Base-by-base conservation (phyloP, 768 basidiomycete genomes). In the Trichaptum fuscoviolaceum region DNA sequence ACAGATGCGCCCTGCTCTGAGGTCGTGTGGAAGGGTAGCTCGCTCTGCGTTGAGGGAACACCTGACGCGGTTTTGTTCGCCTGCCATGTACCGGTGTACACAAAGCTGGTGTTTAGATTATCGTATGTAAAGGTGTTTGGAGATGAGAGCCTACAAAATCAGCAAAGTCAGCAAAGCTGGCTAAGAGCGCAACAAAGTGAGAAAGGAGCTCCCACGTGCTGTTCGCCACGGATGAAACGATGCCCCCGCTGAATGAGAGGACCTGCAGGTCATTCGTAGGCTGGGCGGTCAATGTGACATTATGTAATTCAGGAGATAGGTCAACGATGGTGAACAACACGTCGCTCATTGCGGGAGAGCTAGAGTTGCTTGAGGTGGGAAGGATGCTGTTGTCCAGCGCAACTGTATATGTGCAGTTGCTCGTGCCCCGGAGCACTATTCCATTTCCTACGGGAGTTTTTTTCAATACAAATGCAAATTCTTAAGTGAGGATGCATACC, bases 51-150 rank as follows among this genome's bases (percentile, higher is more conserved):
- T 12, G 42, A 52, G 24, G 69, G 69, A 18, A 69, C 27, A n/a
- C 69, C 25, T 17, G 24, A 1, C 26, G 69, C 65, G 23, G 57
- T 69, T 20, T 52, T 52, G 27, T 27, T 58, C 17, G 36, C n/a
- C 23, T 34, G 23, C 69, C 69, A 69, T 24, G 61, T 69, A 23
- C 69, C 69, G 1, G 25, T 20, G 63, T 69, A 69, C 30, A 71
- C 64, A 7, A 67, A 58, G 23, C 64, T 63, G 20, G 69, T 66
- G 57, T 69, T 66, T 12, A 61, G 34, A 35, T 69, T 69, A 26
- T 58, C 58, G 26, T 24, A 24, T 35, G 68, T 18, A 30, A 57
- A 42, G 1, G 61, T 20, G 18, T 57, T 36, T 57, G 52, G 23
- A 52, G 42, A 52, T 4, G 42, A 52, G 42, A 52, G 20, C 42